These are phyloP conservation scores for Talaromyces nanjingensis DNA, from an alignment of 495 filamentous ascomycete genomes.

Conservation along the genomic window DNA sequence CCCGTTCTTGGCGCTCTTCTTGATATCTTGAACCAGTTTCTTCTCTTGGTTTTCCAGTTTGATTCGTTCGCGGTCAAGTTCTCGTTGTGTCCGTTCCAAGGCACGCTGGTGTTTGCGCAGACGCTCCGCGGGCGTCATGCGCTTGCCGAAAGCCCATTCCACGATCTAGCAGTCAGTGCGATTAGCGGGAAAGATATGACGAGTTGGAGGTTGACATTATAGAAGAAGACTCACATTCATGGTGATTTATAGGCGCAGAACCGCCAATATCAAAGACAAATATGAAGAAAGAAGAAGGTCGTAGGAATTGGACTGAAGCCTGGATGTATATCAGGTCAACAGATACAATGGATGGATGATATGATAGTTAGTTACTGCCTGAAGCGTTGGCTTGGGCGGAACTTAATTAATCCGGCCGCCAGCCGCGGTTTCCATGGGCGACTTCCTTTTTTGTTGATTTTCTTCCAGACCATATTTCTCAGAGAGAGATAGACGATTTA, in stretches of 20 bases:
- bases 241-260: slow-evolving; percentile 11
- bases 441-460: background rate
- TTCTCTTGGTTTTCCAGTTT: slow-evolving; percentile 99
- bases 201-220: background rate
- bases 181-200: slow-evolving; percentile 18
- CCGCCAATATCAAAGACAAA: background rate
- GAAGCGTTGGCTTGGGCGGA: background rate
- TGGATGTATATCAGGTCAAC: background rate
- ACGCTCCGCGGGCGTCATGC: slow-evolving; percentile 94
- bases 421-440: background rate
- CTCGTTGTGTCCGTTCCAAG: slow-evolving; percentile 92
- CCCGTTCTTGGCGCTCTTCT: slow-evolving; percentile 94
- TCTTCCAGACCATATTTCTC: background rate
- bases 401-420: background rate
- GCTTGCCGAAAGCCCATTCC: slow-evolving; percentile 98
- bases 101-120: slow-evolving; percentile 95
- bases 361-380: background rate
- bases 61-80: slow-evolving; percentile 85
- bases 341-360: background rate
- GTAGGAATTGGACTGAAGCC: background rate
- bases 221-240: slow-evolving; percentile 52
- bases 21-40: slow-evolving; percentile 90
- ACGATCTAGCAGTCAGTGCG: slow-evolving; percentile 55
- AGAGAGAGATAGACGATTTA: no score
- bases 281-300: background rate